phyloP scores from a whole-genome alignment of 768 basidiomycete species.

The Mycena vitilis region DNA sequence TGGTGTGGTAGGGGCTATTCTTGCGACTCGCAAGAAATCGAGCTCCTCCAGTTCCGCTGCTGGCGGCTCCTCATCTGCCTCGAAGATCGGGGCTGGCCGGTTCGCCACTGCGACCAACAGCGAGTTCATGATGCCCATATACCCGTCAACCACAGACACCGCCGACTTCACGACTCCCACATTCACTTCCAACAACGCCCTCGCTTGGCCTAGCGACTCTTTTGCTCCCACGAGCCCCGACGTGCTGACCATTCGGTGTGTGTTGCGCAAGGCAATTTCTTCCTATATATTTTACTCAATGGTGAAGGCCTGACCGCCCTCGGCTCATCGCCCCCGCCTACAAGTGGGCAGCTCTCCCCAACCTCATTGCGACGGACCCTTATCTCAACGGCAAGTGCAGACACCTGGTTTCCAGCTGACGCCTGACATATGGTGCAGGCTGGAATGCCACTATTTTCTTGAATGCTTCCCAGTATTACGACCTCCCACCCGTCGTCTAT shows the following conservation, averaged over 20 bases:
- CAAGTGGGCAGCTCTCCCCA: slow-evolving; percentile 88
- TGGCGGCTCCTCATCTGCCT: slow-evolving; percentile 54
- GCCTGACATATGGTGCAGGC: slow-evolving; percentile 26
- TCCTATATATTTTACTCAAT: neutral
- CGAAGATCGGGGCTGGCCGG: slow-evolving; percentile 69
- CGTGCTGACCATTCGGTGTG: slow-evolving; percentile 64
- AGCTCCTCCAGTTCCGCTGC: slow-evolving; percentile 25
- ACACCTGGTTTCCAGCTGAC: neutral
- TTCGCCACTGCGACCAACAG: slow-evolving; percentile 86
- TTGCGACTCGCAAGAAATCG: slow-evolving; percentile 71
- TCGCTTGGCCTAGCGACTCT: slow-evolving; percentile 86
- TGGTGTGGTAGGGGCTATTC: slow-evolving; percentile 81
- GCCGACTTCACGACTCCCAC: slow-evolving; percentile 80
- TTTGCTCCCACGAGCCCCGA: slow-evolving; percentile 74
- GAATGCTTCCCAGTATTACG: slow-evolving; percentile 83
- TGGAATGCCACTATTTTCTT: slow-evolving; percentile 94
- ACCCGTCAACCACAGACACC: slow-evolving; percentile 89
- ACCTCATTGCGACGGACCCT: slow-evolving; percentile 81
- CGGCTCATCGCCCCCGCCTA: slow-evolving; percentile 91
- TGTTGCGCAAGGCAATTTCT: neutral
- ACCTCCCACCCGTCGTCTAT: slow-evolving; percentile 74
- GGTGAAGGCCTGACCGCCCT: slow-evolving; percentile 72
- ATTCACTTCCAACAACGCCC: slow-evolving; percentile 63
- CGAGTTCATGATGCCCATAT: slow-evolving; percentile 84
- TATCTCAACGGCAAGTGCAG: slow-evolving; percentile 67